Evolutionary conservation across 306 rosid species (phyloP).

Genomic region (Benincasa hispida): DNA sequence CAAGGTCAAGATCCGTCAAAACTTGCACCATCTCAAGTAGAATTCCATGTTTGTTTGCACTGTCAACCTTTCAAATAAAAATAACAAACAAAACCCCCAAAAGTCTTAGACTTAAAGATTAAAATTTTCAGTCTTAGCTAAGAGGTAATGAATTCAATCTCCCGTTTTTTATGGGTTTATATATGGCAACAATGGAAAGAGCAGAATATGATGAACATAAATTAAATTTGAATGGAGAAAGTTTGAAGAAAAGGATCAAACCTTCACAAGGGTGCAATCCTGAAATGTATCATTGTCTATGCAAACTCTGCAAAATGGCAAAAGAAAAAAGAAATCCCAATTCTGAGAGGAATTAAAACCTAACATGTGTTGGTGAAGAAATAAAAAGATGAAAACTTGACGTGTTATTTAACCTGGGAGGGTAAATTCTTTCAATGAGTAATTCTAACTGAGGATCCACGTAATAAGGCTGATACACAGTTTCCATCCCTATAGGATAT

Average conservation of each 20-base stretch:
- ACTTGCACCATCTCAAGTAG: constrained; percentile 91
- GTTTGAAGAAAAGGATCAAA: constrained; percentile 11
- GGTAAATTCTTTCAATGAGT: constrained; percentile 71
- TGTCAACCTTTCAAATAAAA: constrained; percentile 53
- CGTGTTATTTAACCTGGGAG: constrained; percentile 47
- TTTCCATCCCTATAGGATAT: constrained; percentile 27
- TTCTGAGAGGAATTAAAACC: neutral
- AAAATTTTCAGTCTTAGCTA: neutral
- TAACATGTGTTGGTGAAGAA: neutral
- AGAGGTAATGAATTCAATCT: neutral
- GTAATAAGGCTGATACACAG: constrained; percentile 39
- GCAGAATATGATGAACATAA: neutral
- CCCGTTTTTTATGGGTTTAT: neutral
- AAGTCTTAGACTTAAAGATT: neutral
- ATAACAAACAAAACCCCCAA: neutral
- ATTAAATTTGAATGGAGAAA: neutral
- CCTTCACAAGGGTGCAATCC: constrained; percentile 78
- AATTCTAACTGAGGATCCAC: constrained; percentile 58
- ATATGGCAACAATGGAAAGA: neutral
- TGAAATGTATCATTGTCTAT: constrained; percentile 67
- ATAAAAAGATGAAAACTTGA: neutral
- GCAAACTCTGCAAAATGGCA: constrained; percentile 47
- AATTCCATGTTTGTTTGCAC: constrained; percentile 91
- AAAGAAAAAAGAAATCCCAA: neutral
- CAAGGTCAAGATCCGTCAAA: constrained; percentile 84